A percentile compares a stretch with the other conserved stretches of the same genome.
These are phyloP conservation scores for Populus hybrid DNA, from an alignment of 441 rosid species.

Conservation along the genomic window DNA sequence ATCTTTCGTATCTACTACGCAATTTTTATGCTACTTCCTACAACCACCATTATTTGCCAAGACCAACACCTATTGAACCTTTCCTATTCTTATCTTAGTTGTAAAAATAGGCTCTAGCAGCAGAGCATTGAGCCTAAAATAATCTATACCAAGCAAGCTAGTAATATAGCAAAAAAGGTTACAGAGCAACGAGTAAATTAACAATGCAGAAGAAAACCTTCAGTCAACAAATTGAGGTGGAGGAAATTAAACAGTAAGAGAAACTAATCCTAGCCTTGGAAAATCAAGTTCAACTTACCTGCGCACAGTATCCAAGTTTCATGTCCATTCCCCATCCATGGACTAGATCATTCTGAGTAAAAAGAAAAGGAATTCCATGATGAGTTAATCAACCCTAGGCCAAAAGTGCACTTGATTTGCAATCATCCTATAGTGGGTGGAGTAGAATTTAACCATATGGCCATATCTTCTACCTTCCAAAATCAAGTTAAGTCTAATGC, in stretches of 20 bases:
- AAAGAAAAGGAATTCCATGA: conserved; percentile 1
- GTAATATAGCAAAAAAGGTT: background rate
- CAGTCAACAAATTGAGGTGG: background rate
- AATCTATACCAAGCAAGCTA: background rate
- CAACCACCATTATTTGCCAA: background rate
- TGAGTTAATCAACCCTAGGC: conserved; percentile 2
- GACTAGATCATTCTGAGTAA: conserved; percentile 76
- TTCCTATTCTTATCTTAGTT: background rate
- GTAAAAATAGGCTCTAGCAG: background rate
- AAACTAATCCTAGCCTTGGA: background rate
- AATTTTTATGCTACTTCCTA: background rate
- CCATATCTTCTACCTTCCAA: background rate
- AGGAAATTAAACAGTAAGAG: background rate
- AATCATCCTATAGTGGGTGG: background rate
- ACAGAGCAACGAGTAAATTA: background rate
- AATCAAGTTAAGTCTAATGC: background rate
- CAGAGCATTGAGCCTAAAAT: background rate
- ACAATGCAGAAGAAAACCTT: background rate
- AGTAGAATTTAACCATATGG: background rate
- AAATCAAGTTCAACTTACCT: conserved; percentile 37
- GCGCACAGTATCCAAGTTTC: conserved; percentile 96
- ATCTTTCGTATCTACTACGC: background rate
- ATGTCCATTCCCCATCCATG: conserved; percentile 99
- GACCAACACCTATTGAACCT: background rate
- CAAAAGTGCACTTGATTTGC: background rate